Percentiles rank a stretch among this genome's conserved stretches.
Evolutionary conservation across 257 asterid genomes (phyloP).

Genomic region (Solanum virginianum): DNA sequence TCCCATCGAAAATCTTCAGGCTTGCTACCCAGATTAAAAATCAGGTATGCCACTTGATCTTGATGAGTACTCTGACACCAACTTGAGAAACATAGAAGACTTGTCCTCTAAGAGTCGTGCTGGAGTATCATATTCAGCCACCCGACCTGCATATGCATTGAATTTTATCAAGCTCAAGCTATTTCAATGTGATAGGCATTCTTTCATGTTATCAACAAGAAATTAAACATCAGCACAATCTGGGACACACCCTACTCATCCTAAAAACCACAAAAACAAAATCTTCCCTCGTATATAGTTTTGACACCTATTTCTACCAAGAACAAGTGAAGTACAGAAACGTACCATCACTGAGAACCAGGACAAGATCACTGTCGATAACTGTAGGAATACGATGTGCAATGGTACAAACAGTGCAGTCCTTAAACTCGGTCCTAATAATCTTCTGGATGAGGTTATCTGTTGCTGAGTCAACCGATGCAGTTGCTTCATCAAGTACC

Average conservation of each 20-base stretch:
- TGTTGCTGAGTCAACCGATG: slow-evolving; percentile 96
- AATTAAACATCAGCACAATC: background rate
- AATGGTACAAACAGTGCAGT: slow-evolving; percentile 89
- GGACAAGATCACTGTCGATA: slow-evolving; percentile 88
- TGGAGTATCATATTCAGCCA: slow-evolving; percentile 90
- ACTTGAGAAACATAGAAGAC: slow-evolving; percentile 91
- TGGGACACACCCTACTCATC: background rate
- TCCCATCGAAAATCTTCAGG: background rate
- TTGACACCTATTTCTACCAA: background rate
- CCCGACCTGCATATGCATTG: slow-evolving; percentile 51
- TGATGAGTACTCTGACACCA: slow-evolving; percentile 83
- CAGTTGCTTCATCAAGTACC: slow-evolving; percentile 97
- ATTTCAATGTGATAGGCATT: background rate
- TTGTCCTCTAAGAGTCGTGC: slow-evolving; percentile 79
- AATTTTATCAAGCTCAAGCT: background rate
- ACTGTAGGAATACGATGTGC: slow-evolving; percentile 99
- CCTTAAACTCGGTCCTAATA: slow-evolving; percentile 69
- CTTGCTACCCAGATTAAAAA: slow-evolving; percentile 16
- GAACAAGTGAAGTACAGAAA: background rate
- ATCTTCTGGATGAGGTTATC: slow-evolving; percentile 95
- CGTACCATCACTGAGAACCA: slow-evolving; percentile 94
- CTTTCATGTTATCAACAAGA: background rate
- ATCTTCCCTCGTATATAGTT: background rate
- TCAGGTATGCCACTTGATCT: slow-evolving; percentile 59
- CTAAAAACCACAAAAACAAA: background rate